Evolutionary conservation across 2,329 filamentous ascomycete species (phyloP).

Genomic region (Botrytis galanthina): DNA sequence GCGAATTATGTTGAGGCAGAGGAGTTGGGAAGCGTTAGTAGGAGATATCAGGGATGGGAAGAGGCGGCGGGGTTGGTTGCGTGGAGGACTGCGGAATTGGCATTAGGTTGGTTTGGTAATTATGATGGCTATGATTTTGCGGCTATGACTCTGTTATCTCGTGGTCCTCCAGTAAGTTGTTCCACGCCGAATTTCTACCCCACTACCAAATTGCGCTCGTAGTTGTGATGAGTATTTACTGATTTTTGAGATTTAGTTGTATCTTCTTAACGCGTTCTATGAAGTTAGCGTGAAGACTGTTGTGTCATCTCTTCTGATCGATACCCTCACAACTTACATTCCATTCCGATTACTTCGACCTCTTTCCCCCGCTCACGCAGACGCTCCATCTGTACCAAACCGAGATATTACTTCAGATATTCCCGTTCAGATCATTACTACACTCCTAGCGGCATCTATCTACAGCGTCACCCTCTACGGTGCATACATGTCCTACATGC

Average conservation of each 20-base stretch:
- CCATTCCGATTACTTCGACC: constrained; percentile 75
- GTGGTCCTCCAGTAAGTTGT: constrained; percentile 64
- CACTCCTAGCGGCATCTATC: constrained; percentile 66
- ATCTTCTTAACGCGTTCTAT: constrained; percentile 78
- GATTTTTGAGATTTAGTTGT: constrained; percentile 51
- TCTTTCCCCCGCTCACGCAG: constrained; percentile 60
- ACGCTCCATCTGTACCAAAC: constrained; percentile 54
- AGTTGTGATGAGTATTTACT: constrained; percentile 3
- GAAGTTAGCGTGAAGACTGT: constrained; percentile 60
- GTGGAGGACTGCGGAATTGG: constrained; percentile 64
- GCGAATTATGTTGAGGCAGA: constrained; percentile 48
- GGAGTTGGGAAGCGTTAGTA: constrained; percentile 66
- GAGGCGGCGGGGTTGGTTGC: constrained; percentile 55
- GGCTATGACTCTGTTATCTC: constrained; percentile 65
- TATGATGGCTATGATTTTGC: constrained; percentile 73
- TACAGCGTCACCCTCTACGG: constrained; percentile 72
- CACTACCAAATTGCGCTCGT: not conserved
- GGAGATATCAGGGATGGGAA: constrained; percentile 58
- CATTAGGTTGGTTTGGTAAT: constrained; percentile 68
- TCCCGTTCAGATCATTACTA: constrained; percentile 61
- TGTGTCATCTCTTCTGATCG: constrained; percentile 61
- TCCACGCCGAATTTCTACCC: not conserved
- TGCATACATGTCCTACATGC: constrained; percentile 68
- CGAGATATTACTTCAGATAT: constrained; percentile 63
- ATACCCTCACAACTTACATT: constrained; percentile 64